These are phyloP conservation scores for Aureobasidium sp. DNA, from an alignment of 2,329 filamentous ascomycete species.

Conservation along the genomic window DNA sequence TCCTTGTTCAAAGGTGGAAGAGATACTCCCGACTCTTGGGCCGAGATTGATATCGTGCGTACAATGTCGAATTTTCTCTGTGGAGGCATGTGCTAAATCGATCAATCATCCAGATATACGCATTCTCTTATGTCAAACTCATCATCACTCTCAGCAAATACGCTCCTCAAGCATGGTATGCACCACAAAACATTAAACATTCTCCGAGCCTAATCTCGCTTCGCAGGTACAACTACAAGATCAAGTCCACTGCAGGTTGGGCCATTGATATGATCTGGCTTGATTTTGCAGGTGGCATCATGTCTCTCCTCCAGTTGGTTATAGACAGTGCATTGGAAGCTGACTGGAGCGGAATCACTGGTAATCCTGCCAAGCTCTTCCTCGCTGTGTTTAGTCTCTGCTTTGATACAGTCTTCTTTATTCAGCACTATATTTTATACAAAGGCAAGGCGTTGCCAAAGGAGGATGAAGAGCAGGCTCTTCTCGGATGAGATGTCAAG, in stretches of 20 bases:
- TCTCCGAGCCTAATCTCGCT: not conserved
- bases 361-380: constrained; percentile 84
- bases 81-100: constrained; percentile 14
- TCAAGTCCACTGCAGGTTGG: constrained; percentile 81
- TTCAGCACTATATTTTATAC: constrained; percentile 84
- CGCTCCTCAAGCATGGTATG: constrained; percentile 68
- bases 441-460: constrained; percentile 24
- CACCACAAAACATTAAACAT: not conserved
- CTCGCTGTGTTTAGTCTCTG: constrained; percentile 77
- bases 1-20: constrained; percentile 34
- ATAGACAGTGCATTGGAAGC: constrained; percentile 77
- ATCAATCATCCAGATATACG: constrained; percentile 43
- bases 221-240: constrained; percentile 57
- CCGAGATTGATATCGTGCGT: constrained; percentile 56
- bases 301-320: constrained; percentile 72
- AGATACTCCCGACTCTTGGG: constrained; percentile 45
- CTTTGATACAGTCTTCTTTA: constrained; percentile 79
- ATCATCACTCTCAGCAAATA: constrained; percentile 87
- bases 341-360: constrained; percentile 78
- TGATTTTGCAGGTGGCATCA: constrained; percentile 70
- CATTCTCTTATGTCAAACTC: constrained; percentile 81
- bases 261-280: constrained; percentile 57
- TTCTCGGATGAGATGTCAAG: not conserved
- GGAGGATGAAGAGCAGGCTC: not conserved
- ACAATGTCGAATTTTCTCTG: not conserved